These are phyloP conservation scores for Exophiala oligosperma DNA, from an alignment of 2,329 filamentous ascomycete genomes.

Conservation along the genomic window DNA sequence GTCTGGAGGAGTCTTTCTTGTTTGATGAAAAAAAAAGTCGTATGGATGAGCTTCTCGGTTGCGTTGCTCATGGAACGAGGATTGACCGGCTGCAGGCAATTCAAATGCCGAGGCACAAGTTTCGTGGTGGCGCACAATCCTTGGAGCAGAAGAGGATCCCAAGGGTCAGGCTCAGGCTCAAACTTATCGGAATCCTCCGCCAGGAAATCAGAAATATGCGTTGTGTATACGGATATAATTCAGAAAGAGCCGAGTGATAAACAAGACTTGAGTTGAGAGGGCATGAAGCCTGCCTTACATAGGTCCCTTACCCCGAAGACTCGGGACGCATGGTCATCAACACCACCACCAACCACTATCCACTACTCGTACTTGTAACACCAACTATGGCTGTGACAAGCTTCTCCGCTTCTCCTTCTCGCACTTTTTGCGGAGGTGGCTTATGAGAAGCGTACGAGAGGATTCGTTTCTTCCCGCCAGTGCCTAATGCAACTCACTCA, in stretches of 20 bases:
- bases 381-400: neutral
- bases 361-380: neutral
- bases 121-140: neutral
- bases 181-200: no score
- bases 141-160: no score
- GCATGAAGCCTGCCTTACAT: no score
- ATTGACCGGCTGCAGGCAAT: neutral
- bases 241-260: no score
- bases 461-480: neutral
- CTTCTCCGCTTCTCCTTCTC: neutral
- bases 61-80: neutral
- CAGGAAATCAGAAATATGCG: no score
- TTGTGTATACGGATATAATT: no score
- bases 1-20: neutral
- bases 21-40: neutral
- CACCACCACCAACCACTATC: no score
- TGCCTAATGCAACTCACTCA: neutral
- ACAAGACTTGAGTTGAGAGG: no score
- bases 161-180: no score
- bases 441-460: neutral
- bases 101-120: constrained; percentile 3
- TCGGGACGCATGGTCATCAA: no score
- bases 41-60: neutral
- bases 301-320: no score
- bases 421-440: constrained; percentile 2